Base-by-base conservation (phyloP, 129 eudicot species). In the Smallanthus sonchifolius region DNA sequence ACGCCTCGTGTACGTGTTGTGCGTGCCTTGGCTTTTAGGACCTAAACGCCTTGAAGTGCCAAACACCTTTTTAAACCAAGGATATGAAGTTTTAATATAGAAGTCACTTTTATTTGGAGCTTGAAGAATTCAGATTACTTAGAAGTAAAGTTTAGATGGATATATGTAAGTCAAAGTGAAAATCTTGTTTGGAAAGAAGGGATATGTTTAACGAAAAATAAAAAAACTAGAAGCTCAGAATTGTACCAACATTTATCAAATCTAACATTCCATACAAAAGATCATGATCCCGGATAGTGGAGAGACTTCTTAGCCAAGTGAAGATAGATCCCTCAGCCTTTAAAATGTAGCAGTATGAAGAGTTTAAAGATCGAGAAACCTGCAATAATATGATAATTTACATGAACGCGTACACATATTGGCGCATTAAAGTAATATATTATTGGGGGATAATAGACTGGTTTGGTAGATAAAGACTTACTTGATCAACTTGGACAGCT, bases 281-380 rank as follows among this genome's bases (percentile, higher is more conserved):
- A 76, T 89, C 96, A 42, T 86, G 96, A 77, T 83, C 91, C 45
- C 81, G 80, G 20, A 76, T 64, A 45, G 96, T 64, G 35, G 96
- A 72, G 37, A 84, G 86, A 60, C 78, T 86, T 40, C 96, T 91
- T 2, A 83, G 79, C 96, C 96, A 89, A 49, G 86, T 77, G 84
- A 79, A 89, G 47, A 84, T 74, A 57, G 79, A 75, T 76, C 82
- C 80, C 40, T 75, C 82, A 78, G 83, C 88, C 75, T 86, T 85
- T 13, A 89, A 80, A 54, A 89, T 86, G 69, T 84, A 89, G 75
- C 91, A 89, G 71, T 75, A 80, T 56, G 91, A 89, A 8, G 96
- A 89, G 75, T 89, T 89, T 45, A 89, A 75, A 44, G 96, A 89
- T 40, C 75, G 76, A 44, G 89, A 80, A 75, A 89, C 91, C 96